phyloP scores from a whole-genome alignment of 2,329 filamentous ascomycete genomes.

The Hymenoscyphus linearis region DNA sequence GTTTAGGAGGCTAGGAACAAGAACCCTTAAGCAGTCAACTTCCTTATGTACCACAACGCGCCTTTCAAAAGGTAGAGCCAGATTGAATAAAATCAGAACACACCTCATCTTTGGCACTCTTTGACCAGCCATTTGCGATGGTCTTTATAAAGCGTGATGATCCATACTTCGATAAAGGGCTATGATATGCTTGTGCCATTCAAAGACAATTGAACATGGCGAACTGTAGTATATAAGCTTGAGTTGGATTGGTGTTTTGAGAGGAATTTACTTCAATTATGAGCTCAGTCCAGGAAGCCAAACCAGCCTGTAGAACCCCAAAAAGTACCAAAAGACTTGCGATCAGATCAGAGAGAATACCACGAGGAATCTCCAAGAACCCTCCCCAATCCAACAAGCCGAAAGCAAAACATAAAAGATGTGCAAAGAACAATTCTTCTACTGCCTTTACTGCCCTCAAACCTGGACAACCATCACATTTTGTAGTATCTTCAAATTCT shows the following conservation, averaged over 20 bases:
- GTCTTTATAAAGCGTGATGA: background rate
- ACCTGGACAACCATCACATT: background rate
- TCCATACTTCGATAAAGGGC: background rate
- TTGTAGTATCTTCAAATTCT: background rate
- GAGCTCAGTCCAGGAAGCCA: too few species aligned
- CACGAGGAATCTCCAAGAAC: background rate
- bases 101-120: background rate
- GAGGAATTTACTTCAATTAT: too few species aligned
- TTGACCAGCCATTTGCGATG: background rate
- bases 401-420: background rate
- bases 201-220: background rate
- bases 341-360: too few species aligned
- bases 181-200: background rate
- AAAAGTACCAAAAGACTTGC: too few species aligned
- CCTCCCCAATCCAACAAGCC: background rate
- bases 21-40: too few species aligned
- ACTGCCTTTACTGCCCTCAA: background rate
- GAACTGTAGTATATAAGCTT: background rate
- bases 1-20: too few species aligned
- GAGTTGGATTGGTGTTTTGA: background rate
- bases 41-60: background rate
- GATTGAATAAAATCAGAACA: background rate
- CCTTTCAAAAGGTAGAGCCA: background rate
- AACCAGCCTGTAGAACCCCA: too few species aligned
- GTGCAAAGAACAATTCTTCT: background rate